A percentile compares a stretch with the other conserved stretches of the same genome.
Evolutionary conservation across 257 asterid species (phyloP).

Genomic region (Craterostigma plantagineum): DNA sequence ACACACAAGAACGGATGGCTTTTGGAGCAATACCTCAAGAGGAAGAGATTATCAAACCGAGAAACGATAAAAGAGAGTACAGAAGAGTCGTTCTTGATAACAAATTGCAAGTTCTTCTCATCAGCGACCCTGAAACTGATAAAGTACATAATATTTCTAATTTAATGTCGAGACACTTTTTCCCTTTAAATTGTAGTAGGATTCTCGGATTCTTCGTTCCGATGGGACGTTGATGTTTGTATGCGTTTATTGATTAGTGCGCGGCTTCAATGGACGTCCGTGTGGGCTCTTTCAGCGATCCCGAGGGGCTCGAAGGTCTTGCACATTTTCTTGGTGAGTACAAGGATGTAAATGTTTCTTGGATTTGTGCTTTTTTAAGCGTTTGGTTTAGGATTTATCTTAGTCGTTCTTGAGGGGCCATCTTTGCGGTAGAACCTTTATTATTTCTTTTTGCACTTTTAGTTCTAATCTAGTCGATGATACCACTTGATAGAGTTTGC

Average conservation of each 20-base stretch:
- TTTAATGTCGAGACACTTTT: background rate
- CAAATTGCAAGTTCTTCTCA: constrained; percentile 64
- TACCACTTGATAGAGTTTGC: too few relatives aligned
- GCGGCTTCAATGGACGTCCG: constrained; percentile 94
- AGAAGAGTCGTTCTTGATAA: constrained; percentile 58
- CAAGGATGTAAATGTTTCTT: background rate
- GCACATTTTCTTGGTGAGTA: constrained; percentile 91
- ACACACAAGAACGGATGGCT: constrained; percentile 20
- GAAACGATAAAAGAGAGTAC: constrained; percentile 61
- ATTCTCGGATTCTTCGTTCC: background rate
- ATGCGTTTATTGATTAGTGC: constrained; percentile 36
- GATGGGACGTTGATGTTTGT: constrained; percentile 6
- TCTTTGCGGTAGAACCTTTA: too few relatives aligned
- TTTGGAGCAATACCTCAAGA: constrained; percentile 22
- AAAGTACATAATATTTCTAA: constrained; percentile 22
- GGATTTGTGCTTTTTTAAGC: background rate
- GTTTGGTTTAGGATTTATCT: background rate
- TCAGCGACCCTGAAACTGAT: constrained; percentile 93
- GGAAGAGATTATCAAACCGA: constrained; percentile 63
- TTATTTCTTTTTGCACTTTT: too few relatives aligned
- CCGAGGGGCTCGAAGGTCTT: constrained; percentile 88
- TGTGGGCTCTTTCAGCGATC: constrained; percentile 90
- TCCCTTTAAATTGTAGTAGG: background rate
- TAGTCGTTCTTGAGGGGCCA: too few relatives aligned
- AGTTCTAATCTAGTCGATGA: too few relatives aligned